phyloP scores from a whole-genome alignment of 106 monocot genomes.

The Dendrobium huoshanense region DNA sequence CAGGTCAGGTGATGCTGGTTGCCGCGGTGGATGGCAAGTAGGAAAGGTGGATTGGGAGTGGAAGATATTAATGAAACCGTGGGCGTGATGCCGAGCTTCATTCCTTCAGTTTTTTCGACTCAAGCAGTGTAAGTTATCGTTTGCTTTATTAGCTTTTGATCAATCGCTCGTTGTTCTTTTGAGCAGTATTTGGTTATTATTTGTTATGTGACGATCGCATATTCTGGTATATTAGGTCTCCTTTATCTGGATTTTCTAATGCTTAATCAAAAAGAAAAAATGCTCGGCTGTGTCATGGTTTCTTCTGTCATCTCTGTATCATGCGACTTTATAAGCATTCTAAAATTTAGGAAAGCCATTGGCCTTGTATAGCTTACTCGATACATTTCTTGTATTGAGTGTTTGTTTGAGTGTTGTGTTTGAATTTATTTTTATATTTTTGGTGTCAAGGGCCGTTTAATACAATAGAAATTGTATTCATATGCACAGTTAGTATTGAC shows the following conservation, averaged over 20 bases:
- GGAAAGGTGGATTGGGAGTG: neutral
- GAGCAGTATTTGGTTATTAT: neutral
- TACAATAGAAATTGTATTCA: too few species aligned
- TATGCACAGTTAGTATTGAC: too few species aligned
- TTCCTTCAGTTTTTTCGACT: conserved; percentile 1
- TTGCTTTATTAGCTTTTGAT: neutral
- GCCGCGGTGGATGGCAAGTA: neutral
- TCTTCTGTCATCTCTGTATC: too few species aligned
- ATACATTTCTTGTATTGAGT: too few species aligned
- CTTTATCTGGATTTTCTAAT: neutral
- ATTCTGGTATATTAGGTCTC: neutral
- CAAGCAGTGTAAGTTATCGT: neutral
- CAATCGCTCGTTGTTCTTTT: neutral
- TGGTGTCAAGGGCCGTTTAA: too few species aligned
- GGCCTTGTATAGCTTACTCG: too few species aligned
- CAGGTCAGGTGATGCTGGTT: neutral
- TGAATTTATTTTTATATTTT: too few species aligned
- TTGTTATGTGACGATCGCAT: neutral
- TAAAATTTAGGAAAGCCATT: too few species aligned
- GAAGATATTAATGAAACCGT: conserved; percentile 2
- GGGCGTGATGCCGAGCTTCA: conserved; percentile 3
- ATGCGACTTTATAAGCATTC: too few species aligned
- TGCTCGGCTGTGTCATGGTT: too few species aligned
- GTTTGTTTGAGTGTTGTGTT: too few species aligned
- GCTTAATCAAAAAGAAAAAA: neutral